Evolutionary conservation across 2,329 filamentous ascomycete species (phyloP).

Genomic region (Fusarium sp.): DNA sequence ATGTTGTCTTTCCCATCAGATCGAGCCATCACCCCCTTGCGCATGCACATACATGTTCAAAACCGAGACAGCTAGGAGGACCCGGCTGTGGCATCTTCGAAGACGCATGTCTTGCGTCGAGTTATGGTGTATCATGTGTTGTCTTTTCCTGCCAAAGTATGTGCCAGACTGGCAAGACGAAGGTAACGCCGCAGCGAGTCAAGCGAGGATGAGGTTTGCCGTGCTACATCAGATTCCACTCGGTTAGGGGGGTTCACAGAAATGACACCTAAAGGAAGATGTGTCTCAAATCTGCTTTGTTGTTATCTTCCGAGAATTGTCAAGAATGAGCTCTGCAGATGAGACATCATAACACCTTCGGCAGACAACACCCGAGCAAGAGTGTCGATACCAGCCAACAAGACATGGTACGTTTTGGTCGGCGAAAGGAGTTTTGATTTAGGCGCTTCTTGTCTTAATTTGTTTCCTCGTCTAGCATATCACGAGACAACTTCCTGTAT

Average conservation of each 20-base stretch:
- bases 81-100: constrained; percentile 11
- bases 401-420: constrained; percentile 28
- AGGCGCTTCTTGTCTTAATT: constrained; percentile 26
- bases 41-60: constrained; percentile 26
- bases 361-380: constrained; percentile 15
- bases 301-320: constrained; percentile 19
- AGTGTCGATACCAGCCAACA: constrained; percentile 15
- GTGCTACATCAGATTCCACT: constrained; percentile 29
- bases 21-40: constrained; percentile 24
- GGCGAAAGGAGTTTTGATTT: constrained; percentile 19
- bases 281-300: constrained; percentile 15
- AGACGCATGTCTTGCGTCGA: constrained; percentile 20
- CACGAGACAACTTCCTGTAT: background rate
- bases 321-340: constrained; percentile 20
- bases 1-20: constrained; percentile 37
- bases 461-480: constrained; percentile 16
- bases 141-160: constrained; percentile 19
- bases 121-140: constrained; percentile 9
- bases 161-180: constrained; percentile 29
- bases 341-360: constrained; percentile 18
- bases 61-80: constrained; percentile 26
- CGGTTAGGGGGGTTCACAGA: constrained; percentile 4
- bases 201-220: constrained; percentile 36
- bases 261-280: constrained; percentile 7
- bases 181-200: constrained; percentile 34